These are phyloP conservation scores for Calonectria crousiana DNA, from an alignment of 2,329 filamentous ascomycete genomes.

Conservation along the genomic window DNA sequence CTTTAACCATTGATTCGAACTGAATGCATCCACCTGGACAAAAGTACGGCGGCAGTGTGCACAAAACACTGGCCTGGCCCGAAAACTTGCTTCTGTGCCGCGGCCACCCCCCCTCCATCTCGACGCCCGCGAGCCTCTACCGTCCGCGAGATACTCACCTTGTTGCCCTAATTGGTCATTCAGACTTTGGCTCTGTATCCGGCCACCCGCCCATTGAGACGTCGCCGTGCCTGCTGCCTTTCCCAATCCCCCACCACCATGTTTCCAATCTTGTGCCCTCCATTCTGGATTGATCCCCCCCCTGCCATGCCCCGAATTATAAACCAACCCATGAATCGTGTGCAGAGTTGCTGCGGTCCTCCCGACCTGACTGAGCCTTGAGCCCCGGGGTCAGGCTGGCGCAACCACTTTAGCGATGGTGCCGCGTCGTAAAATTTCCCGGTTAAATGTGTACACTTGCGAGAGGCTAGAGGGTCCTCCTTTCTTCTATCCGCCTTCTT, in stretches of 20 bases:
- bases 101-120: constrained; percentile 9
- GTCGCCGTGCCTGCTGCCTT: not conserved
- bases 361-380: constrained; percentile 18
- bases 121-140: constrained; percentile 15
- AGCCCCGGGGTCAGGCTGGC: constrained; percentile 3
- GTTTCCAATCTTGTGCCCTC: not conserved
- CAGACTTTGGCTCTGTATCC: not conserved
- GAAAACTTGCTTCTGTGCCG: constrained; percentile 20
- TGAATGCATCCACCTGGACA: constrained; percentile 14
- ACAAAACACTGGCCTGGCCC: constrained; percentile 15
- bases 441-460: constrained; percentile 13
- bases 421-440: constrained; percentile 3
- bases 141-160: not conserved
- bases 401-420: constrained; percentile 14
- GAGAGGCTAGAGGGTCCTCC: constrained; percentile 9
- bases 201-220: constrained; percentile 3
- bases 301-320: constrained; percentile 6
- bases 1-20: constrained; percentile 2
- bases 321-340: constrained; percentile 22
- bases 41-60: constrained; percentile 14
- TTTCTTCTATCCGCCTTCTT: constrained; percentile 13
- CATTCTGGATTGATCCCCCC: not conserved
- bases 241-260: not conserved
- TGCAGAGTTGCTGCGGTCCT: not conserved
- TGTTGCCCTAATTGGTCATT: not conserved